Base-by-base conservation (phyloP, 306 rosid genomes). In the Dryas alaskensis region DNA sequence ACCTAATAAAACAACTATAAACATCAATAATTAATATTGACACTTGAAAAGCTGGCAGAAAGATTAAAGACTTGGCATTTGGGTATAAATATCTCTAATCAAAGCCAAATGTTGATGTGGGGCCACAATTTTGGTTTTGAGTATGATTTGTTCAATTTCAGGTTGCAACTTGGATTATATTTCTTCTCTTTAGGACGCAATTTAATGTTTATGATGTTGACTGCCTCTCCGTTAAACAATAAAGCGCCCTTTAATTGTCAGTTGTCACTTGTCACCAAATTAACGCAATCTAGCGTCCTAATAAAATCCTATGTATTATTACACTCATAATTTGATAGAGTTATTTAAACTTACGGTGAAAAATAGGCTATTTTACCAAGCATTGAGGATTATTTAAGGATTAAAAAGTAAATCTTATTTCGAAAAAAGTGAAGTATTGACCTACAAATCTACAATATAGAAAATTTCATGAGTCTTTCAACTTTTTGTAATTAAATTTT, bases 21-120 rank as follows among this genome's bases (percentile, higher is more conserved):
- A 54, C 68, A 17, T 75, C 55, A 47, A 58, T 31, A 47, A 51
- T 10, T 76, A 78, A 78, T 8, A 60, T 78, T 76, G 69, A 82
- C 74, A 27, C 51, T 60, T 67, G 75, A 43, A 76, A 78, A 77
- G 6, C 31, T 22, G 51, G 81, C 75, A 64, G 40, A 76, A 54
- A 63, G 72, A 76, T 67, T 45, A 76, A 54, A 63, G 72, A 76
- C 70, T 66, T 58, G 72, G 79, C 77, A 65, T 14, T 80, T 47
- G 51, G 66, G 54, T 62, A 60, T 61, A 51, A 45, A 42, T 4
- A 51, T 14, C 9, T 57, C 61, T 57, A 31, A 3, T 27, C 10
- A 59, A 73, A 45, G 13, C 37, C 7, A 64, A 53, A 65, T 76
- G 70, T 73, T 70, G 6, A 70, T 55, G 47, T 68, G 75, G 82